Evolutionary conservation across 179 eudicot species (phyloP).

Genomic region (Silene coronaria): DNA sequence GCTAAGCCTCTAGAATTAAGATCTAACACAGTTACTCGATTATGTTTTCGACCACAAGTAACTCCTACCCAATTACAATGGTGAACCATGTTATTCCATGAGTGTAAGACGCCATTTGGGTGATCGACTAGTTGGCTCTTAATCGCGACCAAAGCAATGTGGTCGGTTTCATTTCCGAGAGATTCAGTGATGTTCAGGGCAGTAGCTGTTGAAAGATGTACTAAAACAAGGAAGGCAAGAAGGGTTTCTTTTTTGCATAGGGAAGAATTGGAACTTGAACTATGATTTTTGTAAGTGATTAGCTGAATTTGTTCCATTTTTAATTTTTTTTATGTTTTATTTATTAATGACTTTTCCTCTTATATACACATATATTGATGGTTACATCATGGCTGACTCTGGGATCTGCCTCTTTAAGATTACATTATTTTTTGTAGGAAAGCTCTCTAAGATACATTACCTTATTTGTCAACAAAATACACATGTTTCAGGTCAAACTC

Average conservation of each 20-base stretch:
- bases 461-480: not conserved
- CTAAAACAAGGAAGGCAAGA: not conserved
- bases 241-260: not conserved
- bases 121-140: conserved; percentile 6
- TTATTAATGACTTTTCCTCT: not conserved
- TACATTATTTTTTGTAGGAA: too few species aligned
- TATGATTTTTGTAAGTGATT: not conserved
- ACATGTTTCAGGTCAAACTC: not conserved
- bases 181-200: not conserved
- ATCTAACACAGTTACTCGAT: conserved; percentile 21
- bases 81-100: conserved; percentile 22
- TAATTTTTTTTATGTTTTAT: not conserved
- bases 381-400: not conserved
- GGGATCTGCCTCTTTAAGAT: not conserved
- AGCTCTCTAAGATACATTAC: not conserved
- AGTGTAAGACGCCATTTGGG: not conserved
- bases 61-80: conserved; percentile 27
- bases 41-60: conserved; percentile 20
- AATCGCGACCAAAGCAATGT: conserved; percentile 20
- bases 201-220: not conserved
- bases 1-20: conserved; percentile 14
- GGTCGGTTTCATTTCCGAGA: conserved; percentile 11
- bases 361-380: not conserved
- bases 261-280: not conserved
- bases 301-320: not conserved